phyloP scores from a whole-genome alignment of 2,329 filamentous ascomycete genomes.

The Talaromyces atroroseus region DNA sequence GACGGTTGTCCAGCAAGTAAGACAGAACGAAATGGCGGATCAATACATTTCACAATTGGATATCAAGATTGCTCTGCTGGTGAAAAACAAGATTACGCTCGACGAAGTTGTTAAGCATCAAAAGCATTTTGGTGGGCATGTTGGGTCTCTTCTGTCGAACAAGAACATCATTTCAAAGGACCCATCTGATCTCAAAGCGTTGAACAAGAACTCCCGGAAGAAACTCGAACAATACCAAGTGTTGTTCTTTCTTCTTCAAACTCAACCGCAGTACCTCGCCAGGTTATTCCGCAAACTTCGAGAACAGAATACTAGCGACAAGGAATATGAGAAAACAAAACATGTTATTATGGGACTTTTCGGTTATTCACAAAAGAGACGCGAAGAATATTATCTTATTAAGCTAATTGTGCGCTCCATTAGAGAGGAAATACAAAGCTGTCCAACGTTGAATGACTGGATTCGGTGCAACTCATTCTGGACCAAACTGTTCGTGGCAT shows the following conservation, averaged over 20 bases:
- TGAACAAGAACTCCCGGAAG: conserved; percentile 93
- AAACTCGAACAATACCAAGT: conserved; percentile 97
- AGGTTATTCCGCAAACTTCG: conserved; percentile 78
- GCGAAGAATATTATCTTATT: conserved; percentile 94
- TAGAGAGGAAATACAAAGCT: conserved; percentile 75
- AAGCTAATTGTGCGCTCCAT: conserved; percentile 80
- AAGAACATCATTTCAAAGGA: conserved; percentile 83
- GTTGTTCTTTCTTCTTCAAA: conserved; percentile 94
- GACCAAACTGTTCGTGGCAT: conserved; percentile 78
- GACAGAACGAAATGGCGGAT: conserved; percentile 93
- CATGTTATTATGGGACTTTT: conserved; percentile 94
- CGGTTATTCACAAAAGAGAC: conserved; percentile 91
- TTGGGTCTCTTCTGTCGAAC: conserved; percentile 78
- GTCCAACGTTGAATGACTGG: conserved; percentile 72
- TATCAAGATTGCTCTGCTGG: conserved; percentile 95
- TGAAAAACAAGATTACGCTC: conserved; percentile 99
- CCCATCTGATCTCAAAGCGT: conserved; percentile 90
- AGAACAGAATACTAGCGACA: conserved; percentile 78
- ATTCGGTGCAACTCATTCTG: conserved; percentile 89
- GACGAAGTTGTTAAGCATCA: conserved; percentile 97
- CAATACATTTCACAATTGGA: conserved; percentile 98
- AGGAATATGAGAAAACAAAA: conserved; percentile 87
- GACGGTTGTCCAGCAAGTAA: conserved; percentile 93
- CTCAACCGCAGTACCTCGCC: conserved; percentile 89
- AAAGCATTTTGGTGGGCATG: conserved; percentile 87